Percentiles rank a stretch among this genome's conserved stretches.
Conservation (phyloP, 2,329 filamentous ascomycete genomes). For the Lasiodiplodia sp. region DNA sequence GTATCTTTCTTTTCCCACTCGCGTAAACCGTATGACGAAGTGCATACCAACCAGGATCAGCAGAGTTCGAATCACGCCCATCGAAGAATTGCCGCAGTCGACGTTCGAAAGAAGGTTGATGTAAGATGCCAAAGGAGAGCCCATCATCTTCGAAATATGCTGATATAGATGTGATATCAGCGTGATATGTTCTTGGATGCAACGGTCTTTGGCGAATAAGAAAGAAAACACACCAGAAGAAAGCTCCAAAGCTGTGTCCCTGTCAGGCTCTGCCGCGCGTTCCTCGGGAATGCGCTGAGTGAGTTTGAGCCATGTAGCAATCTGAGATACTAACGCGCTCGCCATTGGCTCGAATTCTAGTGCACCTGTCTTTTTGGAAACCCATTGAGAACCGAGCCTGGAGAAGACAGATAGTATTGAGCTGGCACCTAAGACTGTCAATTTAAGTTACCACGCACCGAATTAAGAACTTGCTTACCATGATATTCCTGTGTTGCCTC, state of each 20-base stretch:
- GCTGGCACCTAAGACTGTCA: not conserved
- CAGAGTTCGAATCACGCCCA: no score
- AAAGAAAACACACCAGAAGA: not conserved
- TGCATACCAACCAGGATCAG: slow-evolving; percentile 13
- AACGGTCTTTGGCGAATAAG: no score
- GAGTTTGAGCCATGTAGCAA: not conserved
- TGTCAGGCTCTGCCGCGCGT: not conserved
- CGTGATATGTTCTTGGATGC: not conserved
- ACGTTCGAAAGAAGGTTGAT: not conserved
- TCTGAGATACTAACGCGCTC: not conserved
- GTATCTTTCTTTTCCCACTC: not conserved
- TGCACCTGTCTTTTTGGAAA: not conserved
- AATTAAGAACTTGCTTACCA: not conserved
- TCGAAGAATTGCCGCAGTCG: not conserved
- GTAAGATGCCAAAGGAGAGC: not conserved
- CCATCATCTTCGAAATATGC: not conserved
- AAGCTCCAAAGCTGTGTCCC: not conserved
- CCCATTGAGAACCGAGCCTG: not conserved
- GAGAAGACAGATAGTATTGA: slow-evolving; percentile 2
- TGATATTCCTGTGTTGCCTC: not conserved
- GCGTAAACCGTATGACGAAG: slow-evolving; percentile 15
- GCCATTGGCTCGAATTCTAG: not conserved
- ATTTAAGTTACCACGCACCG: not conserved
- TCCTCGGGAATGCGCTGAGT: not conserved
- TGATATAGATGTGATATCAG: not conserved